Conservation (phyloP, 129 eudicot species). For the Saposhnikovia divaricata region DNA sequence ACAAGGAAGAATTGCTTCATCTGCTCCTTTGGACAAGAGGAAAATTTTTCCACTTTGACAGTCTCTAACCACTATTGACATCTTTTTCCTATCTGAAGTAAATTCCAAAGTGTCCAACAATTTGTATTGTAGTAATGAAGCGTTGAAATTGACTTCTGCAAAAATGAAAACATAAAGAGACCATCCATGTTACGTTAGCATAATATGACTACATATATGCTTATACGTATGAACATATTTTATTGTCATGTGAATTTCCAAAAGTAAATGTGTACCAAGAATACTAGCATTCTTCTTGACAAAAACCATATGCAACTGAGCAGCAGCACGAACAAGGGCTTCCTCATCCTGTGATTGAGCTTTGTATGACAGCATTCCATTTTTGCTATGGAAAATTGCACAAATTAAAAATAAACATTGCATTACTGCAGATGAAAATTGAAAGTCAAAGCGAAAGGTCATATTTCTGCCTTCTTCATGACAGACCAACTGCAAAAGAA, state of each 20-base stretch:
- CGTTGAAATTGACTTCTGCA: conserved; percentile 71
- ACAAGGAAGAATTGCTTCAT: conserved; percentile 81
- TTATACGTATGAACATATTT: not conserved
- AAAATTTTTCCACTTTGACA: conserved; percentile 48
- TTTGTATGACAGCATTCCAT: conserved; percentile 65
- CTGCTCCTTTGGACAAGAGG: conserved; percentile 93
- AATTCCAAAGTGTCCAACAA: conserved; percentile 78
- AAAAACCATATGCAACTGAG: conserved; percentile 74
- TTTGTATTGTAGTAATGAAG: conserved; percentile 59
- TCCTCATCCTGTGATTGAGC: conserved; percentile 99
- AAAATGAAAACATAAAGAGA: conserved; percentile 5
- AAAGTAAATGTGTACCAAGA: conserved; percentile 42
- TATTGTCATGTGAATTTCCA: not conserved
- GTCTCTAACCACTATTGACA: conserved; percentile 86
- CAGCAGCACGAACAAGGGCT: conserved; percentile 98
- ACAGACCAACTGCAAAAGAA: not conserved
- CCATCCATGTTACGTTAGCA: not conserved
- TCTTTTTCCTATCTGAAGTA: conserved; percentile 94
- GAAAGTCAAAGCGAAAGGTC: not conserved
- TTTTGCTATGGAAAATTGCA: conserved; percentile 38
- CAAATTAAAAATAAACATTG: conserved; percentile 4
- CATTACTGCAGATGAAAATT: conserved; percentile 3
- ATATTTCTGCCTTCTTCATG: not conserved
- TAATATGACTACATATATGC: not conserved
- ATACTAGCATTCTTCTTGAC: conserved; percentile 53